Evolutionary conservation across 176 grass and related monocot genomes (phyloP), one percentile per base, ranked within the genome.

Genomic region (Oryza nivara): DNA sequence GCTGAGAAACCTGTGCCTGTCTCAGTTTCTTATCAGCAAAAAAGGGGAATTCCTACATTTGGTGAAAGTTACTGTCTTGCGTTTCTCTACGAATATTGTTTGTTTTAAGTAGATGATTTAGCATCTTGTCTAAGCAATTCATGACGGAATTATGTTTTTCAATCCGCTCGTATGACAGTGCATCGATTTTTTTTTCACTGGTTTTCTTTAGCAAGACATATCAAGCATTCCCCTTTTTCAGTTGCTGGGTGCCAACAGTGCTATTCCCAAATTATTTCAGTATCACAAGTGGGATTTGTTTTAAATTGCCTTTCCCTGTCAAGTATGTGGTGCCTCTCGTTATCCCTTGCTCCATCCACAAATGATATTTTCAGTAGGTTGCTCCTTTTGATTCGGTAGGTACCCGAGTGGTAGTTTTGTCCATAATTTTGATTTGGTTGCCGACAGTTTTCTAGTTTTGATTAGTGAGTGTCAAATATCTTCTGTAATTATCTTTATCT

Each of bases 361-460:
- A 51, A 58, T 66, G 58, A 10, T 66, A 32, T 83, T 83, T 52
- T 80, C 8, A 67, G 22, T 74, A 60, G 41, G 70, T 6, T 60
- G 5, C 25, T 58, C 20, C 64, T n/a, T 70, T 72, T 51, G 26
- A 36, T 44, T 7, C 40, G 32, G 64, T 25, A 54, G 4, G 38
- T 45, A 40, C 22, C 13, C 4, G 19, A 47, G 26, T 20, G 61
- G 9, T 67, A 20, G 26, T 46, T 76, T 41, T 41, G 0, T 44
- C 45, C 25, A 51, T 32, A 30, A 11, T 16, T 65, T 9, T 12
- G 2, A 23, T 5, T 73, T 70, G 46, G 23, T 20, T 73, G n/a
- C 22, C 17, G 20, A 61, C 20, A 63, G 11, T 47, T 15, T 26
- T 14, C 20, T 60, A 48, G 6, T 14, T 54, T 86, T 56, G 52